A percentile compares a stretch with the other conserved stretches of the same genome.
phyloP scores from a whole-genome alignment of 2,329 filamentous ascomycete species.

The Nemania serpens region DNA sequence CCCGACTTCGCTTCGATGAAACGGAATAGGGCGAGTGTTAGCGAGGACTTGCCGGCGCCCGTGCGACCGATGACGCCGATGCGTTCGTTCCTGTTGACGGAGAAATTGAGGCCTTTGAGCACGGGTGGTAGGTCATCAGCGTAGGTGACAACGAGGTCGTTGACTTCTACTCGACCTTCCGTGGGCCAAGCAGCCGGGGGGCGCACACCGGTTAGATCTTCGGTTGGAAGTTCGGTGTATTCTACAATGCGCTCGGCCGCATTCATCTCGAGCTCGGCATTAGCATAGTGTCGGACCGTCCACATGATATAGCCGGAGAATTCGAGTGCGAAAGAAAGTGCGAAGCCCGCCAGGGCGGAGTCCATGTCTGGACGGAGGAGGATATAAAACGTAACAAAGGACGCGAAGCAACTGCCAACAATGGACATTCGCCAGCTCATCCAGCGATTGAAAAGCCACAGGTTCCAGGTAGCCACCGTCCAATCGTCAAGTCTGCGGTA shows the following conservation, averaged over 20 bases:
- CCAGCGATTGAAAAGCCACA: constrained; percentile 78
- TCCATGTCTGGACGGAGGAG: constrained; percentile 65
- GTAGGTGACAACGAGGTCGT: constrained; percentile 73
- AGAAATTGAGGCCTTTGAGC: constrained; percentile 70
- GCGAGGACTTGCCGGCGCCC: constrained; percentile 76
- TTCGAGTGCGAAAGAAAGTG: constrained; percentile 72
- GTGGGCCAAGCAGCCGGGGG: constrained; percentile 77
- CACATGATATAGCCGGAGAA: constrained; percentile 68
- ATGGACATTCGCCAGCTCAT: constrained; percentile 73
- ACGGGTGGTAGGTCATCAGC: constrained; percentile 73
- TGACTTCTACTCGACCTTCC: constrained; percentile 73
- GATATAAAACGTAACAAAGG: constrained; percentile 67
- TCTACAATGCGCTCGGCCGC: constrained; percentile 76
- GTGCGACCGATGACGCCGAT: constrained; percentile 80
- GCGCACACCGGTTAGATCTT: constrained; percentile 63
- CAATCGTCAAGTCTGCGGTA: constrained; percentile 71
- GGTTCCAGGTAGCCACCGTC: constrained; percentile 66
- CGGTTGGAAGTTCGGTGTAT: constrained; percentile 71
- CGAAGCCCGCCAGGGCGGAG: constrained; percentile 75
- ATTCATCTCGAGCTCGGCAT: constrained; percentile 79
- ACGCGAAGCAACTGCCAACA: constrained; percentile 71
- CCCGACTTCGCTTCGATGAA: constrained; percentile 73
- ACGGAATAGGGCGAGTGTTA: constrained; percentile 77
- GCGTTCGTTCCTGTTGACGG: constrained; percentile 68
- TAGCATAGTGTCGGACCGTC: constrained; percentile 48